Base-by-base conservation (phyloP, 805 yeast genomes). In the Lipomyces sp. region DNA sequence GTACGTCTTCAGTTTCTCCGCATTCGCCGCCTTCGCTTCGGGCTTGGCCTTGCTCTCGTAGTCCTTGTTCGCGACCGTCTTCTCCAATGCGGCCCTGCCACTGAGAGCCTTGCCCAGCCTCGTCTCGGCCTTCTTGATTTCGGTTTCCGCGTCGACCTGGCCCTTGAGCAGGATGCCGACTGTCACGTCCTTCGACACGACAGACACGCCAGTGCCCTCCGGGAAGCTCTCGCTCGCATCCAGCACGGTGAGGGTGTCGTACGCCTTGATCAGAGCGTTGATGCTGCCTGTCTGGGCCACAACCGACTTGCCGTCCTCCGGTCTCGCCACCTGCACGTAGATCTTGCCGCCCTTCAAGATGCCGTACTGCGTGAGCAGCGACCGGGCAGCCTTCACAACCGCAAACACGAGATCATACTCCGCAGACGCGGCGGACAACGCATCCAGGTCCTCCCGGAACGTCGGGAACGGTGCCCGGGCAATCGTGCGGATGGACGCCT, bases 161-260 rank as follows among this genome's bases (percentile, higher is more conserved):
- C 98, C 98, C 76, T 88, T 90, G 51, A 91, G 96, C 67, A 93
- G 76, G 28, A 91, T 80, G 64, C 88, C 96, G 19, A 90, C 98
- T 53, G 81, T 83, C 67, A 87, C 82, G 48, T 80, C 84, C 43
- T 95, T 84, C 52, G 81, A 79, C 51, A 91, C 87, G 49, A 95
- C 79, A 61, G 81, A 82, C 59, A 89, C 78, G 38, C 91, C 96
- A 69, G 95, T 86, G 40, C 98, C 98, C 53, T 81, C 80, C 61
- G 97, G 97, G 55, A 89, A 79, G 14, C 69, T 72, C 22, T 80
- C 78, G 22, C 70, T 68, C 14, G 70, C 70, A 31, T 28, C 31
- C 14, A 55, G 19, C 2, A 54, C 55, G 18, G 41, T 36, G 34
- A 55, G 16, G 16, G 49, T 28, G 23, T 49, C 55, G 14, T 46